Evolutionary conservation across 176 grass and related monocot genomes (phyloP), one percentile per base, ranked within the genome.

Genomic region (Puya raimondii): DNA sequence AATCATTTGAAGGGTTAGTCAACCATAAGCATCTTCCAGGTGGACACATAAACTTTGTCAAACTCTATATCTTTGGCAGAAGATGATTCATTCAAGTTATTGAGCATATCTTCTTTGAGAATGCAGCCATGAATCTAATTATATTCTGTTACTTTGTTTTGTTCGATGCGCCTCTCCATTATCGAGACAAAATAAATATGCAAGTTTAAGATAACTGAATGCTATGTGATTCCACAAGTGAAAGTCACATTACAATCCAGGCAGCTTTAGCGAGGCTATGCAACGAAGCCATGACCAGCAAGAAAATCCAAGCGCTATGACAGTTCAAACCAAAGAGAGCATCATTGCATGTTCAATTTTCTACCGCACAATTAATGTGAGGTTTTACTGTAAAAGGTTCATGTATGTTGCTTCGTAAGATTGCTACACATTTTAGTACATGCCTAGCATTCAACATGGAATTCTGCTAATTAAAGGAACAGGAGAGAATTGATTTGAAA

Each of bases 151-250:
- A 18, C 9, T 2, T 22, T 20, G 21, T 59, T 59, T 17, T 61
- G 16, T 57, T 61, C 56, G 9, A 22, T 20, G 21, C 16, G 4
- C 17, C 16, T 61, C 56, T 61, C 4, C 21, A 20, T 9, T 61
- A 61, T 61, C 56, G 16, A 10, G n/a, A 61, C 21, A 61, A 61
- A 18, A 61, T 61, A 61, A 61, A 42, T 20, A 16, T 61, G 21
- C 56, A 61, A 61, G 21, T 61, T 61, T 61, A 10, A 61, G 21
- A 61, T 61, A 61, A 61, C 21, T 61, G 17, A 61, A 61, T 22
- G 56, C 21, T 61, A 61, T 61, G 10, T 21, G 56, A 61, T 61
- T 61, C 17, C 56, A 22, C 7, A 13, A 61, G 0, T 18, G 10
- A 61, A 10, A 61, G 56, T 11, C 13, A 61, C 16, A 22, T 61